Evolutionary conservation across 1,139 yeast species (phyloP).

Genomic region (Scheffersomyces titani): DNA sequence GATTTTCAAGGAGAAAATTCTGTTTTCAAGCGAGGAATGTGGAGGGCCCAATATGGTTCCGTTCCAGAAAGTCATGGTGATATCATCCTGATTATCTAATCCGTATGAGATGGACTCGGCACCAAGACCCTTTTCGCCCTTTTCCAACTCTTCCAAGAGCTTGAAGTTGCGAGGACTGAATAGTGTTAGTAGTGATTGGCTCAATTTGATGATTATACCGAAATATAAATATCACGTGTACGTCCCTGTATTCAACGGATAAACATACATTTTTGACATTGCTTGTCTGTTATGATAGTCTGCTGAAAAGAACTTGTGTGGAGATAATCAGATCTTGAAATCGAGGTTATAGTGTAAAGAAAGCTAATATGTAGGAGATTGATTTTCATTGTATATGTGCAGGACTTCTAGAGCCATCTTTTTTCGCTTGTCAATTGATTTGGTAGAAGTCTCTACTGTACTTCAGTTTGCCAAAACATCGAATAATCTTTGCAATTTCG

Average conservation of each 20-base stretch:
- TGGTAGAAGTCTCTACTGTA: not conserved
- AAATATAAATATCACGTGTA: not conserved
- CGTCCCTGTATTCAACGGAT: not conserved
- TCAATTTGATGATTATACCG: not conserved
- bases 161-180: constrained; percentile 89
- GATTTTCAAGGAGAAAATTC: constrained; percentile 82
- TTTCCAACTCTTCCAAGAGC: constrained; percentile 91
- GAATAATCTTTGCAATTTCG: not conserved
- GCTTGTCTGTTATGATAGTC: not conserved
- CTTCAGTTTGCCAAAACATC: not conserved
- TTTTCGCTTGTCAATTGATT: not conserved
- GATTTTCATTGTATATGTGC: not conserved
- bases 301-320: not conserved
- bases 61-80: constrained; percentile 91
- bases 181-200: constrained; percentile 12
- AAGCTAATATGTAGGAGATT: not conserved
- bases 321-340: not conserved
- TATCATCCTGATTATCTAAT: constrained; percentile 82
- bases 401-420: not conserved
- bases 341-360: not conserved
- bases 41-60: constrained; percentile 98
- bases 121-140: constrained; percentile 97
- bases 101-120: constrained; percentile 97
- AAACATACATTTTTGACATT: constrained; percentile 47
- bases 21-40: constrained; percentile 88